These are phyloP conservation scores for Podila minutissima DNA, from an alignment of 192 early-diverging fungal species.

Conservation along the genomic window DNA sequence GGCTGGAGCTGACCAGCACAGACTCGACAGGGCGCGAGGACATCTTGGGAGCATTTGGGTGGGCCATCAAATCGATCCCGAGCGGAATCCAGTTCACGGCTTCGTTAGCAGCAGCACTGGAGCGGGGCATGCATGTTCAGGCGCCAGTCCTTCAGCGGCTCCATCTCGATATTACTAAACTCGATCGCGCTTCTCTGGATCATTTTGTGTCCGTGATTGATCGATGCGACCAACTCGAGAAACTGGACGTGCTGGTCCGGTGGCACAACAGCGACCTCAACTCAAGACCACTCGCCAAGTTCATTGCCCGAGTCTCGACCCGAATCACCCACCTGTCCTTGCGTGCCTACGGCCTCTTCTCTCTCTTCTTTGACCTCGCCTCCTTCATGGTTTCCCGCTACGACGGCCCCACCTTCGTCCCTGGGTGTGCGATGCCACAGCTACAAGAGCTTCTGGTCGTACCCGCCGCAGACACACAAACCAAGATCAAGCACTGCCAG, in stretches of 20 bases:
- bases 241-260: background rate
- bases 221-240: background rate
- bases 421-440: background rate
- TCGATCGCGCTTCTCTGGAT: conserved; percentile 5
- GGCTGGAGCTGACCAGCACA: background rate
- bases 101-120: conserved; percentile 2
- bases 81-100: conserved; percentile 5
- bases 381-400: background rate
- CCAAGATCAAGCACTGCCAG: conserved; percentile 5
- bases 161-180: conserved; percentile 13
- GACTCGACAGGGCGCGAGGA: conserved; percentile 15
- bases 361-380: background rate
- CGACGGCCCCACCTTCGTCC: background rate
- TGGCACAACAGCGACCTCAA: background rate
- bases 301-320: background rate
- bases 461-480: background rate
- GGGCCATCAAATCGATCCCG: conserved; percentile 17
- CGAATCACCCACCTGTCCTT: background rate
- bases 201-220: conserved; percentile 6
- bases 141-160: conserved; percentile 3
- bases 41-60: conserved; percentile 12
- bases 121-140: background rate
- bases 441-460: background rate
- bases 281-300: conserved; percentile 5
- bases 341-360: background rate